phyloP scores from a whole-genome alignment of 208 protist genomes.

The Leishmania amazonensis region DNA sequence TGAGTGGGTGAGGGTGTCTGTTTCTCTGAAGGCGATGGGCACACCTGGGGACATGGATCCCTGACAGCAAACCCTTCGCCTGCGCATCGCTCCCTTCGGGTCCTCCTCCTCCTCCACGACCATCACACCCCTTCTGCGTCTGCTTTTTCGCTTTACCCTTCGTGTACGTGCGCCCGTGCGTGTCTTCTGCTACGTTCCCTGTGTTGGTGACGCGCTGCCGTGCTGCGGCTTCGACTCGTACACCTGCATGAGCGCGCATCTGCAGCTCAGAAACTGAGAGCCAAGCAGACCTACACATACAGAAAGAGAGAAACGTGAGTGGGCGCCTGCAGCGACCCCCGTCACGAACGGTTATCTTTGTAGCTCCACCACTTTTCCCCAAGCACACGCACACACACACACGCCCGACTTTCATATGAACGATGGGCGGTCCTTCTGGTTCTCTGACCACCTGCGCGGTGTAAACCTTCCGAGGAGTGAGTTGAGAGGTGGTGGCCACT shows the following conservation, averaged over 20 bases:
- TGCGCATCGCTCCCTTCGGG: neutral
- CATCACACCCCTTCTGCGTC: neutral
- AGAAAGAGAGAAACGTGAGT: neutral
- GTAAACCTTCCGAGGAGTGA: neutral
- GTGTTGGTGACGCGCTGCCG: neutral
- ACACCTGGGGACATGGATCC: neutral
- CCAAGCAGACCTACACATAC: neutral
- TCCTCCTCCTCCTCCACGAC: neutral
- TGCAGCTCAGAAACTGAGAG: neutral
- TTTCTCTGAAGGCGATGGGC: neutral
- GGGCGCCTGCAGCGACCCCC: neutral
- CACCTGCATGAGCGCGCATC: neutral
- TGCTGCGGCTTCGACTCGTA: neutral
- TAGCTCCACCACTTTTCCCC: neutral
- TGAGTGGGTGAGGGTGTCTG: neutral
- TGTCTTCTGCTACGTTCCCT: too few relatives aligned
- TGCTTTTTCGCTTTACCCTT: neutral
- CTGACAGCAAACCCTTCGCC: neutral
- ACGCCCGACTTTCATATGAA: slow-evolving; percentile 5
- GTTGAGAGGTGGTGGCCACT: neutral
- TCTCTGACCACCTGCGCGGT: slow-evolving; percentile 3
- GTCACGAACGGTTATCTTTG: neutral
- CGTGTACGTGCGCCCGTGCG: neutral
- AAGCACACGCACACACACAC: neutral
- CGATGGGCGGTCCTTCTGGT: neutral